Percentiles rank a stretch among this genome's conserved stretches.
These are phyloP conservation scores for Psilocybe subaeruginosa DNA, from an alignment of 768 basidiomycete genomes.

Conservation along the genomic window DNA sequence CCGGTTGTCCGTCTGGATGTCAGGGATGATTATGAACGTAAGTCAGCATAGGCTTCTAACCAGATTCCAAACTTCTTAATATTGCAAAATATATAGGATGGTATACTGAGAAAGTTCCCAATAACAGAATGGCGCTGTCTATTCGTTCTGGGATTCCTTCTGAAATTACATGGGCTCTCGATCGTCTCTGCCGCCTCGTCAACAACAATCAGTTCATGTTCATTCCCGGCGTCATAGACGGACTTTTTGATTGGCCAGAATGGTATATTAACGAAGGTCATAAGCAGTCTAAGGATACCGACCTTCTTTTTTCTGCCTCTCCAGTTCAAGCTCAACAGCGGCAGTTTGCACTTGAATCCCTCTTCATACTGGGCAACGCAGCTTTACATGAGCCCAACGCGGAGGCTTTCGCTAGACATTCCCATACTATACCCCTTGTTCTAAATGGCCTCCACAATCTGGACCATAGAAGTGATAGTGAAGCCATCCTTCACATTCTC, in stretches of 20 bases:
- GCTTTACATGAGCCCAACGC: constrained; percentile 73
- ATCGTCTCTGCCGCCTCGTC: constrained; percentile 81
- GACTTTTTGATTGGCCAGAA: constrained; percentile 87
- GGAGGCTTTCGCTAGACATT: constrained; percentile 56
- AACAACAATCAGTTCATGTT: constrained; percentile 80
- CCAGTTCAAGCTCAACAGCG: constrained; percentile 55
- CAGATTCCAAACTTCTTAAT: constrained; percentile 8
- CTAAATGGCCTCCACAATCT: constrained; percentile 68
- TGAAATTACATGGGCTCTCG: constrained; percentile 90
- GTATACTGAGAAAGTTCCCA: constrained; percentile 80
- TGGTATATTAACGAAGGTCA: constrained; percentile 75
- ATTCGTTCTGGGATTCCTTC: constrained; percentile 79
- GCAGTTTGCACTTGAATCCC: constrained; percentile 81
- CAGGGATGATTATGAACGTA: constrained; percentile 81
- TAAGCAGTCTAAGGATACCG: constrained; percentile 41
- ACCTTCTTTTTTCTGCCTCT: constrained; percentile 58
- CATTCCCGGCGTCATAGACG: constrained; percentile 81
- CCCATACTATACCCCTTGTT: constrained; percentile 67
- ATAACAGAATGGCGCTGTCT: constrained; percentile 91
- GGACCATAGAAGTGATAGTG: constrained; percentile 60
- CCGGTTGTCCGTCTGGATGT: constrained; percentile 44
- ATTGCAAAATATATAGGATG: constrained; percentile 53
- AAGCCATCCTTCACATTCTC: constrained; percentile 71
- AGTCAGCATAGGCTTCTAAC: constrained; percentile 22
- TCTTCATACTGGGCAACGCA: constrained; percentile 87